Conservation (phyloP, 768 basidiomycete genomes). For the Sutorius australiensis region DNA sequence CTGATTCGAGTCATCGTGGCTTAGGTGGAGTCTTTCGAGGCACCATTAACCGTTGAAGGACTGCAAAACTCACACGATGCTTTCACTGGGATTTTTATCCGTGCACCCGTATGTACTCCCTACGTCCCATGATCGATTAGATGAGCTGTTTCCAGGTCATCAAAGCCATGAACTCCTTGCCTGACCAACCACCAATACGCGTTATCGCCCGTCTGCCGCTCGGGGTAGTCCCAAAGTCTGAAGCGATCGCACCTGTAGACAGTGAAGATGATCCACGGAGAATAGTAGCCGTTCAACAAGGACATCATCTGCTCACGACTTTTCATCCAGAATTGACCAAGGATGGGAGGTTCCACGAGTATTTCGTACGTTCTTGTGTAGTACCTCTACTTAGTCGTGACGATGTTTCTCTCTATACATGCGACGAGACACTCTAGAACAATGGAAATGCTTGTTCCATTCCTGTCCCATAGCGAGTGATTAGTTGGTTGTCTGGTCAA, state of each 20-base stretch:
- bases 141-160: constrained; percentile 50
- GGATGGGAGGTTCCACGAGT: constrained; percentile 88
- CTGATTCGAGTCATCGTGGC: not conserved
- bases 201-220: constrained; percentile 68
- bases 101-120: constrained; percentile 67
- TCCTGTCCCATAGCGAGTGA: no score
- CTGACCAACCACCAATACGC: constrained; percentile 56
- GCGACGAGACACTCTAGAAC: not conserved
- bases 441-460: not conserved
- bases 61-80: constrained; percentile 56
- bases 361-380: constrained; percentile 79
- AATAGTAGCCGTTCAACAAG: constrained; percentile 84
- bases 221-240: constrained; percentile 41
- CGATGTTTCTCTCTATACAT: not conserved
- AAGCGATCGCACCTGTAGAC: constrained; percentile 34
- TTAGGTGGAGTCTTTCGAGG: constrained; percentile 90
- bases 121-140: not conserved
- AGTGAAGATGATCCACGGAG: constrained; percentile 54
- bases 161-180: constrained; percentile 43
- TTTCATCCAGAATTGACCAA: constrained; percentile 93
- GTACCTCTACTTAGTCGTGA: constrained; percentile 24
- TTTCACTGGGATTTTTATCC: constrained; percentile 88
- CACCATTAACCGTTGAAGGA: constrained; percentile 59
- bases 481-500: not conserved
- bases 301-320: constrained; percentile 77